Base-by-base conservation (phyloP, 306 rosid genomes). In the Boehmeria nivea region DNA sequence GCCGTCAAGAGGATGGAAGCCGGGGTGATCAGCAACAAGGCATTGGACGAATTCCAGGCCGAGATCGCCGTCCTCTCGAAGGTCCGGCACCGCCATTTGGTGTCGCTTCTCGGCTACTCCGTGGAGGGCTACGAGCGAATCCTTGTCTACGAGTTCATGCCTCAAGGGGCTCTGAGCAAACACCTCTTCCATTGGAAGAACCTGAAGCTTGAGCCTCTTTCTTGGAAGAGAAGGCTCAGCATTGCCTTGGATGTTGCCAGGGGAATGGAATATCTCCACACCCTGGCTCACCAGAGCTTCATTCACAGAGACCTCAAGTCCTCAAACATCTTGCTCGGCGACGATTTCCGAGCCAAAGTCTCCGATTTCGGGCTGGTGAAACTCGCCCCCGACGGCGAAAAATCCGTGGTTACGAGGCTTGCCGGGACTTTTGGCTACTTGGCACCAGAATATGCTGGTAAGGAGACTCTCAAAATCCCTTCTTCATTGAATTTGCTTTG, bases 381-480 rank as follows among this genome's bases (percentile, higher is more conserved):
- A 71, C 90, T 93, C 55, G 99, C 99, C 27, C 96, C 99, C 38
- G 83, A 83, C 58, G 99, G 96, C 1, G 88, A 83, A 72, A 83
- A 73, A 72, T 93, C 95, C 18, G 84, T 93, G 12, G 96, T 71
- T 56, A 93, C 99, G 66, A 68, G 73, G 64, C 99, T 93, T 65
- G 99, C 96, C 18, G 99, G 99, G 44, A 93, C 99, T 66, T 93
- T 93, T 59, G 99, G 99, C 64, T 93, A 93, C 75, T 69, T 93
- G 48, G 99, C 99, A 12, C 99, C 99, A 43, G 99, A 93, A 77
- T 93, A 93, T 77, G 99, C 99, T 50, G 99, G 99, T 93, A 51
- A 74, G 43, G n/a, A 52, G 18, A n/a, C 11, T 34, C 63, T 46
- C 33, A 12, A 39, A n/a, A n/a, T n/a, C n/a, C n/a, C n/a, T n/a